phyloP scores from a whole-genome alignment of 202 grass and related monocot species.

The Digitaria exilis region DNA sequence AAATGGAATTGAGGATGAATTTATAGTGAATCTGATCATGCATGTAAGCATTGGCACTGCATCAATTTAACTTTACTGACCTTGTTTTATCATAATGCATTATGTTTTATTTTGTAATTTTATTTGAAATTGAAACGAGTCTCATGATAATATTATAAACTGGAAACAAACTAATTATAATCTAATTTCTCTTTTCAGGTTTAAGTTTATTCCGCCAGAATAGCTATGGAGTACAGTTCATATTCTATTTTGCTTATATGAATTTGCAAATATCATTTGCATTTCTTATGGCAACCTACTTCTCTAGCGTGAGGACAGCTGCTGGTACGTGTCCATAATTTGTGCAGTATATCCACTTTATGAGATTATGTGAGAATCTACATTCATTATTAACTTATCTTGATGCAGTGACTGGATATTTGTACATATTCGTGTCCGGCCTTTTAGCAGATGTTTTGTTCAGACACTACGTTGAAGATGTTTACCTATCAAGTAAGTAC shows the following conservation, averaged over 20 bases:
- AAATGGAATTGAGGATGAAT: background rate
- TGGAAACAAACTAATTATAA: constrained; percentile 14
- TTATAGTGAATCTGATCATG: background rate
- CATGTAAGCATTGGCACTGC: background rate
- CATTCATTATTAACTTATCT: constrained; percentile 15
- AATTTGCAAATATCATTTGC: constrained; percentile 74
- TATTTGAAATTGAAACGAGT: background rate
- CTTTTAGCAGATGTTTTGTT: constrained; percentile 45
- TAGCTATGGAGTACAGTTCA: constrained; percentile 49
- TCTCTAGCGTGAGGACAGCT: constrained; percentile 64
- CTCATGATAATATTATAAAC: background rate
- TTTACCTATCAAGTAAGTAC: constrained; percentile 21
- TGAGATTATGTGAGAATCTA: constrained; percentile 21
- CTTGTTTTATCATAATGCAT: constrained; percentile 8
- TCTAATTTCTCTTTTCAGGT: constrained; percentile 43
- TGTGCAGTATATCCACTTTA: background rate
- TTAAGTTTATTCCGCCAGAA: constrained; percentile 58
- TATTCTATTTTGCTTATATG: constrained; percentile 60
- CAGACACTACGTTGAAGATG: constrained; percentile 44
- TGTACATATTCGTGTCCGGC: constrained; percentile 45
- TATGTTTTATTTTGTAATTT: no score
- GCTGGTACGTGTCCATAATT: constrained; percentile 44
- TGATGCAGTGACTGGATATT: constrained; percentile 54
- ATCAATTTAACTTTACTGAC: background rate
- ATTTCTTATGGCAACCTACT: constrained; percentile 57